Percentiles rank a stretch among this genome's conserved stretches.
Conservation (phyloP, 257 asterid genomes). For the Parsonsia alboflavescens region DNA sequence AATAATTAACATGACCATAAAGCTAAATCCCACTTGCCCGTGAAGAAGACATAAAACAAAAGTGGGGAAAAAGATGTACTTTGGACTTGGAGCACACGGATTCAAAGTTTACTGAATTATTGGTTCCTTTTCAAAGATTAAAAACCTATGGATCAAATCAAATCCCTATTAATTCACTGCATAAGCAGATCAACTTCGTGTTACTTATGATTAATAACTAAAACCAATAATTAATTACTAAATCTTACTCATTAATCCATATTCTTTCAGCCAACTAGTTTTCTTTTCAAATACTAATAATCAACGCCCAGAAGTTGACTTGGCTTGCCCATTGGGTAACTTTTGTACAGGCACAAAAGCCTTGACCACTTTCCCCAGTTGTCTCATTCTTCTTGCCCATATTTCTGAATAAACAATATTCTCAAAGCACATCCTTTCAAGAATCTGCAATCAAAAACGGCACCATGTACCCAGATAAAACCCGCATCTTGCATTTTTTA, state of each 20-base stretch:
- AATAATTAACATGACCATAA: too few species aligned
- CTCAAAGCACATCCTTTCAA: background rate
- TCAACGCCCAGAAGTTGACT: background rate
- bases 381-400: background rate
- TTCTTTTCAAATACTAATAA: background rate
- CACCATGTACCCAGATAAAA: background rate
- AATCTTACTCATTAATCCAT: background rate
- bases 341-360: too few species aligned
- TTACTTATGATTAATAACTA: background rate
- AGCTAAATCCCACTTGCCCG: too few species aligned
- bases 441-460: background rate
- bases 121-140: too few species aligned
- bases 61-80: too few species aligned
- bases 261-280: background rate
- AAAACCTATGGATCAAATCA: too few species aligned
- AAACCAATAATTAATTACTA: background rate
- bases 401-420: background rate
- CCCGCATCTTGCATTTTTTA: background rate
- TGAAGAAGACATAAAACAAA: too few species aligned
- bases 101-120: too few species aligned
- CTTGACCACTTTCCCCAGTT: background rate
- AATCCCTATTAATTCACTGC: too few species aligned
- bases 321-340: background rate
- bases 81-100: too few species aligned
- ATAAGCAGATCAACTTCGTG: too few species aligned